Evolutionary conservation across 345 rosid genomes (phyloP).

Genomic region (Citrus hindsii): DNA sequence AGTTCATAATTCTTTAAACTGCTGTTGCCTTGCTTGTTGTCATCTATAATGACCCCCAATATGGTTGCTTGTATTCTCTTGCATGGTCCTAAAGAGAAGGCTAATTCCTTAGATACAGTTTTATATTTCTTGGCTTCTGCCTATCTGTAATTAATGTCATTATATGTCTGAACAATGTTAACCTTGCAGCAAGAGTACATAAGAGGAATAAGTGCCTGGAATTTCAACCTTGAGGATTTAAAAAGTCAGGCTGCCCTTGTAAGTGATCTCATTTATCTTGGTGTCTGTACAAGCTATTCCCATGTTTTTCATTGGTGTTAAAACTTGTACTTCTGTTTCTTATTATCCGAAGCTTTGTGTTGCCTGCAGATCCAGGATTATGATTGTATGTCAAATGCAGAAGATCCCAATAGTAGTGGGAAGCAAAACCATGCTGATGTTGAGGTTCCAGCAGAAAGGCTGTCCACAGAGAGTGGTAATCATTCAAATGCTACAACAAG

Average conservation of each 20-base stretch:
- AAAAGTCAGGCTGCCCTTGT: conserved; percentile 93
- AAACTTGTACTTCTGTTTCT: conserved; percentile 2
- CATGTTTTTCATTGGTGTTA: not conserved
- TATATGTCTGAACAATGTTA: conserved; percentile 13
- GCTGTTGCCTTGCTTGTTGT: not conserved
- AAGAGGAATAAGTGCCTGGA: conserved; percentile 95
- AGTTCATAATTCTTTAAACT: not conserved
- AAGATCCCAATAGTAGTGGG: conserved; percentile 40
- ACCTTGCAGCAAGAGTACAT: conserved; percentile 88
- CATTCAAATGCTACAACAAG: conserved; percentile 48
- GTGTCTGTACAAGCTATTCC: not conserved
- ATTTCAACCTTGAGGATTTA: conserved; percentile 94
- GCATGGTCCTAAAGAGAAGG: not conserved
- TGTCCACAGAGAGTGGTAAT: conserved; percentile 41
- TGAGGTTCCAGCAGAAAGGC: conserved; percentile 30
- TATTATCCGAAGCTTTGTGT: conserved; percentile 7
- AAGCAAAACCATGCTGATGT: conserved; percentile 42
- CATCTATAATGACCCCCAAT: not conserved
- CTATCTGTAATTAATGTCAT: conserved; percentile 5
- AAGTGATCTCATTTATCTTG: conserved; percentile 25
- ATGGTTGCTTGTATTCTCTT: not conserved
- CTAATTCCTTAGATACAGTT: not conserved
- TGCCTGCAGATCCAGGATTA: conserved; percentile 68
- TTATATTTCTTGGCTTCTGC: not conserved
- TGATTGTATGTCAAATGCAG: conserved; percentile 51